These are phyloP conservation scores for Xylariales sp. DNA, from an alignment of 2,329 filamentous ascomycete genomes.

Conservation along the genomic window DNA sequence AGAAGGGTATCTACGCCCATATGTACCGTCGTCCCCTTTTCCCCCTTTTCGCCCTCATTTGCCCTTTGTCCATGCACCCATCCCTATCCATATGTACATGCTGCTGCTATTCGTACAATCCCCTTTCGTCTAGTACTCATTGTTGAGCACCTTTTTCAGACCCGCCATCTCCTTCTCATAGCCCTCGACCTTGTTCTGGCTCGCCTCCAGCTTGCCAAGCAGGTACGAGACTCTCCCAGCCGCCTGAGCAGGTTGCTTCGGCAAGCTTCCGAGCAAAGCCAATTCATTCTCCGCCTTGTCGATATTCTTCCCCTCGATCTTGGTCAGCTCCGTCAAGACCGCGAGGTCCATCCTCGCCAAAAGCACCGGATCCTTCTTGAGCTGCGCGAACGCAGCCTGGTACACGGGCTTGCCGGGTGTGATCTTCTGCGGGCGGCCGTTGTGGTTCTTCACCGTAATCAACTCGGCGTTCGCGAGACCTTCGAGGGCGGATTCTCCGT, in stretches of 20 bases:
- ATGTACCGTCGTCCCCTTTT: constrained; percentile 1
- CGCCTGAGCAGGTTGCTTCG: constrained; percentile 65
- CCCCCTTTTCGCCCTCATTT: too few relatives aligned
- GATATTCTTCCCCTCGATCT: constrained; percentile 68
- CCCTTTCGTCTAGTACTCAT: constrained; percentile 22
- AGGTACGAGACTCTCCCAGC: constrained; percentile 65
- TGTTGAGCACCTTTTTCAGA: constrained; percentile 65
- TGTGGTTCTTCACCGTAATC: constrained; percentile 67
- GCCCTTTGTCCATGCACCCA: too few relatives aligned
- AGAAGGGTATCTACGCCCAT: constrained; percentile 12
- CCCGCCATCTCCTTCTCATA: constrained; percentile 68
- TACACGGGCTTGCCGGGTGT: constrained; percentile 83
- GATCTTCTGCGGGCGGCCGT: constrained; percentile 74
- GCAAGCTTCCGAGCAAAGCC: constrained; percentile 62
- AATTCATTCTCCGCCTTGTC: constrained; percentile 78
- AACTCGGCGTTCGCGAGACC: constrained; percentile 81
- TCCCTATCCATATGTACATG: too few relatives aligned
- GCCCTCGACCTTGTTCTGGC: constrained; percentile 68
- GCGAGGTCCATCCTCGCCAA: constrained; percentile 68
- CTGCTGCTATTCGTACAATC: not conserved
- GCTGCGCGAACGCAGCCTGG: constrained; percentile 70
- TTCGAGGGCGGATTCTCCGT: constrained; percentile 72
- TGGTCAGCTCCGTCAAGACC: constrained; percentile 63
- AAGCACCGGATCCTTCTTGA: constrained; percentile 69
- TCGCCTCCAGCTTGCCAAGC: constrained; percentile 64